Base-by-base conservation (phyloP, 345 rosid species). In the Arabis alpina region DNA sequence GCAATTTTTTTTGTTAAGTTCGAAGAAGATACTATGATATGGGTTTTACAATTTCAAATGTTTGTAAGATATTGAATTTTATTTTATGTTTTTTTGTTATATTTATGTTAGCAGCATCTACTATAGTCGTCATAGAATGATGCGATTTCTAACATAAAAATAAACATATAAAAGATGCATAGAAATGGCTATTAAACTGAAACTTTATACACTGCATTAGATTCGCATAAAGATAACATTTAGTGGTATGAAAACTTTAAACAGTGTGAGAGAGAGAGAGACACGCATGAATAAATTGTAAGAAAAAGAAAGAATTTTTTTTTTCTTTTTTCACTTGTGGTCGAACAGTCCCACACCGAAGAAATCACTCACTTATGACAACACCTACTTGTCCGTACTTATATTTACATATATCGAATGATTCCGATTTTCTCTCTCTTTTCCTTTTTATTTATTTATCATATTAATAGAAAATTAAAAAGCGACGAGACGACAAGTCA, bases 361-460 rank as follows among this genome's bases (percentile, higher is more conserved):
- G 59, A 58, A 63, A 64, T 27, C 80, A 57, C 53, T 44, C 25
- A 24, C 61, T 79, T 78, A 69, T 72, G 79, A 75, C 74, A 75
- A 75, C 47, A 75, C 80, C 74, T 70, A 52, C 68, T 79, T 75
- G 81, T 80, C 83, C 90, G 90, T 86, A 86, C 90, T 68, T 68
- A 55, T 75, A 61, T 16, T 43, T 44, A 69, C 74, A 68, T 62
- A 62, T 68, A 68, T 75, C 79, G 65, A 48, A 68, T 68, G 59
- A 62, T 67, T 74, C 73, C 10, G 25, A 52, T 75, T 48, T 75
- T 75, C 14, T 68, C 54, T 66, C 53, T 4, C 8, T 13, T 54
- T 69, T 23, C 11, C 5, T n/a, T 12, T 59, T 16, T 8, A 5
- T 50, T 39, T 15, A 24, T 66, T 19, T 65, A 27, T 15, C 39